Evolutionary conservation across 2,329 filamentous ascomycete genomes (phyloP), one percentile per base, ranked within the genome.

Genomic region (Corynespora cassiicola): DNA sequence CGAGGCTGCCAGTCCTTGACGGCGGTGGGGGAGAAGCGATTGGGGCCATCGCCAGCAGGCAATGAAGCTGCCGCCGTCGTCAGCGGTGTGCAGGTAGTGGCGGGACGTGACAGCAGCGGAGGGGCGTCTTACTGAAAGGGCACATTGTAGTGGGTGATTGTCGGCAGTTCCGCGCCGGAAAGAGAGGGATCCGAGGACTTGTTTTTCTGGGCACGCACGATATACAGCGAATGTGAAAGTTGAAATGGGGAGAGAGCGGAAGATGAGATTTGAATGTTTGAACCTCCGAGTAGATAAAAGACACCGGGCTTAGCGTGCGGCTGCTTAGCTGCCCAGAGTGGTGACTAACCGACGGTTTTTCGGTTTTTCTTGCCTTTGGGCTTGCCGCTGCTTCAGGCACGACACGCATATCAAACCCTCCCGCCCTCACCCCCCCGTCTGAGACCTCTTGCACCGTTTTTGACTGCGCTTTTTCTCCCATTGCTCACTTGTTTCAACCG

Each of bases 191-290:
- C 63, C 61, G 61, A 48, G 27, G 28, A 44, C 19, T n/a, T 31
- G 30, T 42, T 39, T 30, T 39, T 42, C 44, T 50, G 42, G 39
- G 46, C 50, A 40, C 42, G 40, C 45, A 36, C 45, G 50, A 50
- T 42, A 35, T 49, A 47, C 50, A 46, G 37, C 42, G 50, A 47
- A 52, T 40, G 47, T 25, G 39, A 46, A 50, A 45, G 51, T 39
- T 50, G 43, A 51, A 29, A 23, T 24, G 25, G 25, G 36, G 18
- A 44, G 40, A 50, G 47, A 35, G 55, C 61, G 61, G 61, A 57
- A 49, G 60, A 47, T 58, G 58, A 62, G 55, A 63, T 58, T 49
- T 56, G 50, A 55, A 52, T 66, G 62, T 65, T 66, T 66, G 63
- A 63, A 52, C 50, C 36, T 42, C 55, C 54, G 59, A 51, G 49